phyloP scores from a whole-genome alignment of 352 stramenopile genomes.

The Globisporangium radiosum region DNA sequence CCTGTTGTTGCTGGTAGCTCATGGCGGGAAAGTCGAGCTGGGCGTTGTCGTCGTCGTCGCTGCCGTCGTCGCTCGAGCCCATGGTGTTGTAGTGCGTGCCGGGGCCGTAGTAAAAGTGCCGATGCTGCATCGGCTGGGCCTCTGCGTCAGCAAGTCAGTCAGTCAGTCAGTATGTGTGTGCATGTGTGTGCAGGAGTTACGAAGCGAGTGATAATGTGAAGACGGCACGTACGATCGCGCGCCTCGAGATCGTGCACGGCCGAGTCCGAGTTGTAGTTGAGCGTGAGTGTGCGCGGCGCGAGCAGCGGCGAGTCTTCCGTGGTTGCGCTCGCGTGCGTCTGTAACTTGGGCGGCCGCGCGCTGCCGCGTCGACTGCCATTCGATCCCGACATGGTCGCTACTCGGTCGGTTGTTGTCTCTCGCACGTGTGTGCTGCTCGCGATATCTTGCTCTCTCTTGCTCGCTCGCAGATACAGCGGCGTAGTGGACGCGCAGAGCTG shows the following conservation, averaged over 20 bases:
- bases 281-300: slow-evolving; percentile 29
- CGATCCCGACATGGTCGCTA: slow-evolving; percentile 4
- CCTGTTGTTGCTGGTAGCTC: slow-evolving; percentile 22
- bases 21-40: slow-evolving; percentile 37
- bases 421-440: neutral
- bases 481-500: too few species aligned
- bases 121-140: slow-evolving; percentile 23
- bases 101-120: slow-evolving; percentile 50
- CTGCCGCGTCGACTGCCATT: slow-evolving; percentile 4
- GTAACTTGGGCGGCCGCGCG: slow-evolving; percentile 11
- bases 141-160: neutral
- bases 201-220: neutral
- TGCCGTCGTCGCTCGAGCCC: slow-evolving; percentile 32
- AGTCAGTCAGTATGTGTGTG: neutral
- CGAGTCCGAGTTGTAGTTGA: slow-evolving; percentile 87
- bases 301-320: slow-evolving; percentile 49
- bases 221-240: slow-evolving; percentile 13
- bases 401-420: neutral
- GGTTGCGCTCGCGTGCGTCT: slow-evolving; percentile 11
- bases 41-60: slow-evolving; percentile 23
- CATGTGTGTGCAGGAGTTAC: neutral
- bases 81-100: slow-evolving; percentile 47
- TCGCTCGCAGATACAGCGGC: too few species aligned
- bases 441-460: too few species aligned
- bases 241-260: slow-evolving; percentile 59